These are phyloP conservation scores for Naegleria lovaniensis DNA, from an alignment of 208 protist species.

Conservation along the genomic window DNA sequence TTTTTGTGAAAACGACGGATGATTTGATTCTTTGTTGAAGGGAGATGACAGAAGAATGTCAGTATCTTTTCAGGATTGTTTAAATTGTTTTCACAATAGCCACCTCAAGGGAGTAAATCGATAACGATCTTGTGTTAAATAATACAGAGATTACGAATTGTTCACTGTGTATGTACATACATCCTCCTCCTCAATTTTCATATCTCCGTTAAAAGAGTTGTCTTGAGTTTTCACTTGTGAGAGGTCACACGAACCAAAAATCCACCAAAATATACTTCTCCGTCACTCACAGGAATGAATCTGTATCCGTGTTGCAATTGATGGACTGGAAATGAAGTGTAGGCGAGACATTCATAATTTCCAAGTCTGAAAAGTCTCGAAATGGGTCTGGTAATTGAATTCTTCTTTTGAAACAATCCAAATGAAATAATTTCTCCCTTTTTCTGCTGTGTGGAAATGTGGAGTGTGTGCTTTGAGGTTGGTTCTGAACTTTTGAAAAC, in stretches of 20 bases:
- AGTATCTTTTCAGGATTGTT: too few species aligned
- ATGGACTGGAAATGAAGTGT: background rate
- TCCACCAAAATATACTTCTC: background rate
- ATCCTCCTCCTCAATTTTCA: too few species aligned
- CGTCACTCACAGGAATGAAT: background rate
- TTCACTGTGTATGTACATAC: too few species aligned
- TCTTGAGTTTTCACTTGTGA: too few species aligned
- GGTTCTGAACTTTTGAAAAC: background rate
- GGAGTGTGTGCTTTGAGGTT: background rate
- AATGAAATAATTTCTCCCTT: background rate
- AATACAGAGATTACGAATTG: too few species aligned
- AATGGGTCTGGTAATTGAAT: background rate
- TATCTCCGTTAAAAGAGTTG: too few species aligned
- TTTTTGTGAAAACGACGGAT: too few species aligned
- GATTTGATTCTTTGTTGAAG: too few species aligned
- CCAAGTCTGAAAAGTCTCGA: background rate
- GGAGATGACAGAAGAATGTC: too few species aligned
- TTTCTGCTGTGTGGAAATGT: background rate
- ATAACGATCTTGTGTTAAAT: too few species aligned
- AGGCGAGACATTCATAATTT: background rate
- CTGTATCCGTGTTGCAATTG: background rate
- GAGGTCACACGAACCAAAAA: background rate
- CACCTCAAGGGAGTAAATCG: too few species aligned
- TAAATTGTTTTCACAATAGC: too few species aligned
- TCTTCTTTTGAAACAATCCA: background rate